Percentiles rank a stretch among this genome's conserved stretches.
phyloP scores from a whole-genome alignment of 257 asterid species.

The Penstemon barbatus region DNA sequence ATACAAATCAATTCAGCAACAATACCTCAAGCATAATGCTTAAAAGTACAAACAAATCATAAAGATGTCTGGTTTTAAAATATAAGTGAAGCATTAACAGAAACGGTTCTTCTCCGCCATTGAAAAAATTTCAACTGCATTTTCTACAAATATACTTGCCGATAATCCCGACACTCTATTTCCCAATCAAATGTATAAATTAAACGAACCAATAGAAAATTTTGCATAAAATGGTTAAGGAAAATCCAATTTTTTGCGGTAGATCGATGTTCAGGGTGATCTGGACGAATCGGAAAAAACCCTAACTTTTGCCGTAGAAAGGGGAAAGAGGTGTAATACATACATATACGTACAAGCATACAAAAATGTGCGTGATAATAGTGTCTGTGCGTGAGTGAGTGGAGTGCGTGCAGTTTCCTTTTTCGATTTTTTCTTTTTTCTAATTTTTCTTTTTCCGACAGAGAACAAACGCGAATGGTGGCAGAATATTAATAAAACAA shows the following conservation, averaged over 20 bases:
- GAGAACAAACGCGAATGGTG: conserved; percentile 23
- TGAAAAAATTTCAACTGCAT: conserved; percentile 22
- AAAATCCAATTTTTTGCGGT: conserved; percentile 31
- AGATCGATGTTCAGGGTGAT: conserved; percentile 36
- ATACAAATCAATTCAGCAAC: conserved; percentile 22
- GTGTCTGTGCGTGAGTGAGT: too few relatives aligned
- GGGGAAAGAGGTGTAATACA: not conserved
- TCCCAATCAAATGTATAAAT: conserved; percentile 16
- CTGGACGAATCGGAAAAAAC: conserved; percentile 20
- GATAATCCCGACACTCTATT: not conserved
- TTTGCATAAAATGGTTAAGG: conserved; percentile 14
- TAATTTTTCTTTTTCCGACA: conserved; percentile 17
- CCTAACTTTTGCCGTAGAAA: conserved; percentile 30
- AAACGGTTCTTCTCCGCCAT: conserved; percentile 19
- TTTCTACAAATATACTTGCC: conserved; percentile 13
- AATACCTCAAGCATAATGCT: conserved; percentile 22
- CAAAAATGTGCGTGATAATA: not conserved
- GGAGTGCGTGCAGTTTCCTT: not conserved
- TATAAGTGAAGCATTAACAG: conserved; percentile 13
- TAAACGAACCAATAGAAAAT: conserved; percentile 25
- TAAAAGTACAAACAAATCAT: not conserved
- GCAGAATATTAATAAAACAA: conserved; percentile 20
- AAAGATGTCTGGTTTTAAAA: conserved; percentile 20
- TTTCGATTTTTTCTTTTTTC: not conserved
- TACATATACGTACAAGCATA: not conserved